Evolutionary conservation across 441 rosid species (phyloP).

Genomic region (Jatropha podagrica): DNA sequence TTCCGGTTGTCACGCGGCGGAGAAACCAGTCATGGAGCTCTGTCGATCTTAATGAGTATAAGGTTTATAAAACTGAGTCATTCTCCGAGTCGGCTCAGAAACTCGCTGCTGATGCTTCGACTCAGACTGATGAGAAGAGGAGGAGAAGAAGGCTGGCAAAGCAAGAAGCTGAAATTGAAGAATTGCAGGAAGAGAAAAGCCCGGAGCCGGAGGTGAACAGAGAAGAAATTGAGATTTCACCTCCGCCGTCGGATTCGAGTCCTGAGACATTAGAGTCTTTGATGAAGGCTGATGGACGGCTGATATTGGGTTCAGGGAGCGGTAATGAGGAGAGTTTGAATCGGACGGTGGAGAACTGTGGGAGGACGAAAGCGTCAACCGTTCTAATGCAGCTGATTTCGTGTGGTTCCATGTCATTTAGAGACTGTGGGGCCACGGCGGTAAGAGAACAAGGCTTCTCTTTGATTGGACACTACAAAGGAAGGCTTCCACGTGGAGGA

Average conservation of each 20-base stretch:
- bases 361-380: constrained; percentile 67
- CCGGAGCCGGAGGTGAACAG: constrained; percentile 51
- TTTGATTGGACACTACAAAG: constrained; percentile 48
- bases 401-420: constrained; percentile 86
- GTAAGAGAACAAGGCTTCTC: constrained; percentile 68
- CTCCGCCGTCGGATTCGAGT: constrained; percentile 96
- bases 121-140: constrained; percentile 70
- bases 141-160: constrained; percentile 50
- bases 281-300: constrained; percentile 80
- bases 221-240: constrained; percentile 89
- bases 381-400: constrained; percentile 91
- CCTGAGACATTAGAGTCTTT: constrained; percentile 84
- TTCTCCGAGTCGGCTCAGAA: constrained; percentile 45
- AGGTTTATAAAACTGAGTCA: constrained; percentile 71
- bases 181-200: constrained; percentile 27
- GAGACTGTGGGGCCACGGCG: constrained; percentile 66
- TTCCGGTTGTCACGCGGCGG: constrained; percentile 47
- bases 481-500: constrained; percentile 48
- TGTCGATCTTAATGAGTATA: constrained; percentile 75
- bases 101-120: constrained; percentile 84
- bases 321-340: constrained; percentile 30
- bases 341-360: constrained; percentile 54
- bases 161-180: constrained; percentile 32
- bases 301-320: constrained; percentile 30
- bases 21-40: constrained; percentile 89